Conservation (phyloP, 2,329 filamentous ascomycete species). For the Fusarium sp. region DNA sequence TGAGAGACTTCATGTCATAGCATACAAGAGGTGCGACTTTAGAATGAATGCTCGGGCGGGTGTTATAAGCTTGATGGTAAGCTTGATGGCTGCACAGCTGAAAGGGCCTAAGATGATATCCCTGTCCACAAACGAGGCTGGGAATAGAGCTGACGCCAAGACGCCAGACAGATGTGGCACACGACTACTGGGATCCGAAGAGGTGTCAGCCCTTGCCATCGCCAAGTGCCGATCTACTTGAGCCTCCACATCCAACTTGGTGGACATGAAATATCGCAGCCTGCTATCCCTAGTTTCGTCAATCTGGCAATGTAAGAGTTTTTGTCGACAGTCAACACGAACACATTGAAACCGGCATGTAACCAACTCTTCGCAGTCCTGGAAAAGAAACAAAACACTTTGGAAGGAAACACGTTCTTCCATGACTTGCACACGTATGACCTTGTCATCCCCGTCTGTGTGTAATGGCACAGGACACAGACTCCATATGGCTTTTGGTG, state of each 20-base stretch:
- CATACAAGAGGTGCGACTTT: neutral
- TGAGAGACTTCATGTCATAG: neutral
- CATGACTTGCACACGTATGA: neutral
- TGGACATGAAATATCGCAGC: neutral
- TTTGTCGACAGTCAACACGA: neutral
- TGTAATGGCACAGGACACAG: neutral
- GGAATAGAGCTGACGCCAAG: conserved; percentile 9
- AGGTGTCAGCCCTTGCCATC: neutral
- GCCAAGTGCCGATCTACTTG: neutral
- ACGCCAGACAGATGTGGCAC: neutral
- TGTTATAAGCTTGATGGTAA: neutral
- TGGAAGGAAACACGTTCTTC: neutral
- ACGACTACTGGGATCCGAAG: neutral
- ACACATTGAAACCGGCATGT: neutral
- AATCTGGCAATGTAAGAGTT: neutral
- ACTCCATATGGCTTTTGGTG: neutral
- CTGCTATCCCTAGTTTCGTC: neutral
- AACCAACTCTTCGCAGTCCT: neutral
- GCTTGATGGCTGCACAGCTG: neutral
- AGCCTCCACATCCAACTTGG: neutral
- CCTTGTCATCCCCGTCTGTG: neutral
- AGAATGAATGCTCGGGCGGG: neutral
- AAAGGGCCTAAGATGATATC: neutral
- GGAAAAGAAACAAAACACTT: neutral
- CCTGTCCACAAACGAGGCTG: conserved; percentile 7